Evolutionary conservation across 2,329 filamentous ascomycete genomes (phyloP).

Genomic region (Cladosporium sp.): DNA sequence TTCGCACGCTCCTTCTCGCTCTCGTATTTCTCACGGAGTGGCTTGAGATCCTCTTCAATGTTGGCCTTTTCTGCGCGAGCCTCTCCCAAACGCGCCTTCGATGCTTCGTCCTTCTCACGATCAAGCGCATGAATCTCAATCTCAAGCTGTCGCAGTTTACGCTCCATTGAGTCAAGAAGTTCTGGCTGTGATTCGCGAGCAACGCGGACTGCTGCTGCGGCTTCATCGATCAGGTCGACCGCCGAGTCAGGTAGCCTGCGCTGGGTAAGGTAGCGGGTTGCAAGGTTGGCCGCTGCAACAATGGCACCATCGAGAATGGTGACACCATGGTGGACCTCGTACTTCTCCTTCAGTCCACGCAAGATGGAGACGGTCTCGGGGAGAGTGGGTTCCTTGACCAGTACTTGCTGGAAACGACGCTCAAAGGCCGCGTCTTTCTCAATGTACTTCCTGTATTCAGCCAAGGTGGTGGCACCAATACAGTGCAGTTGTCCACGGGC

Average conservation of each 20-base stretch:
- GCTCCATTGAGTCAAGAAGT: conserved; percentile 90
- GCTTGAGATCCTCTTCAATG: conserved; percentile 87
- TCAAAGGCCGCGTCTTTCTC: conserved; percentile 98
- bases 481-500: conserved; percentile 95
- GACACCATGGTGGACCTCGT: conserved; percentile 97
- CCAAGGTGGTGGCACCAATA: conserved; percentile 92
- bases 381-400: conserved; percentile 91
- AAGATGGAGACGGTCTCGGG: conserved; percentile 93
- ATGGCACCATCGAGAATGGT: conserved; percentile 93
- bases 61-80: conserved; percentile 92
- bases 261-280: conserved; percentile 87
- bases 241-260: conserved; percentile 92
- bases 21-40: conserved; percentile 92
- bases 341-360: conserved; percentile 96
- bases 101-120: conserved; percentile 92
- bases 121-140: conserved; percentile 96
- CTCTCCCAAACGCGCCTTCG: conserved; percentile 75
- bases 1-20: conserved; percentile 87
- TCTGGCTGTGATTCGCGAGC: conserved; percentile 96
- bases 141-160: conserved; percentile 83
- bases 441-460: conserved; percentile 97
- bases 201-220: conserved; percentile 92
- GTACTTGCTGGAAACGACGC: conserved; percentile 95
- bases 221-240: conserved; percentile 94
- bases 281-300: conserved; percentile 85